Evolutionary conservation across 2,329 filamentous ascomycete genomes (phyloP), one percentile per base, ranked within the genome.

Genomic region (Drechslerella dactyloides): DNA sequence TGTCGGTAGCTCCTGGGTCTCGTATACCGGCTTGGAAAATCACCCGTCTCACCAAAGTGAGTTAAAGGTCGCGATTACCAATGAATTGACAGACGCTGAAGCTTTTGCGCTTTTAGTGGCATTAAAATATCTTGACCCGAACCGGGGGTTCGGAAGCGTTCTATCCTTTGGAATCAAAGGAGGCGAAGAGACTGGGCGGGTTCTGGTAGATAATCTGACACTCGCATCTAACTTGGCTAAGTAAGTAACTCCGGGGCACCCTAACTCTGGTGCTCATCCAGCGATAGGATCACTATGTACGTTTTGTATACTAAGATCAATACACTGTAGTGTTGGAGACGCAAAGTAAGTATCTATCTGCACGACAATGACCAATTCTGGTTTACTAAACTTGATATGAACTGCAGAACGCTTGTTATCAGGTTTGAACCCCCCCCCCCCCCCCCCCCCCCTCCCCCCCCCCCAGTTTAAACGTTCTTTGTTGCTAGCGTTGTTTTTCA

Each of bases 151-250:
- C 77, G 93, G 93, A 55, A 93, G 94, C 77, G 93, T 99, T 17
- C 81, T 99, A 74, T 96, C 90, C 76, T 94, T 99, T 76, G 94
- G 94, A 59, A 89, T 97, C 73, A 96, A 96, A 82, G 93, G 93
- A 1, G 92, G 90, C 70, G 90, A 86, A 73, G 84, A 82, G n/a
- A 91, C 90, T 15, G 93, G 94, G 73, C 90, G 87, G 79, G 87
- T 92, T 80, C 87, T 97, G 33, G 94, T 97, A 58, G 94, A 99
- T 81, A 87, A 87, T 76, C 96, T 99, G 83, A 94, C 96, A 85
- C 82, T 99, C 76, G 91, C 97, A 77, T 96, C 91, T 17, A 97
- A 97, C 81, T 83, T 97, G 76, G 94, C 94, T 66, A 99, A 99
- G 83, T 85, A 80, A 75, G 79, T 76, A 56, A 27, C 15, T 15